Evolutionary conservation across 768 basidiomycete genomes (phyloP).

Genomic region (Paxillus involutus): DNA sequence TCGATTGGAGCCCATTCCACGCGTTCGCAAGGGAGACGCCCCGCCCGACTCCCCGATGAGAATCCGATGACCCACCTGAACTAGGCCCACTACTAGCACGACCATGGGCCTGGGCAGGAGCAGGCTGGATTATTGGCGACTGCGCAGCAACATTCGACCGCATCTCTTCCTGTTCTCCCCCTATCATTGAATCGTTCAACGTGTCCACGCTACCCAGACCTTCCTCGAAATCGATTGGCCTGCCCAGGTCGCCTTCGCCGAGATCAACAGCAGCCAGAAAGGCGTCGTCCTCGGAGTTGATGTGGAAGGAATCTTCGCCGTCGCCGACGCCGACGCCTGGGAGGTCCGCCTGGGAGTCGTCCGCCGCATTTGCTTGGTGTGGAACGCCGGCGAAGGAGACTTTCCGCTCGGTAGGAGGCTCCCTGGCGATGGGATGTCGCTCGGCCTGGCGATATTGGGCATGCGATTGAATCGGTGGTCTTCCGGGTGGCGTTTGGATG

Average conservation of each 20-base stretch:
- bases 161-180: background rate
- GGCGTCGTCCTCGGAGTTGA: constrained; percentile 66
- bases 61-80: background rate
- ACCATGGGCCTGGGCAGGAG: constrained; percentile 10
- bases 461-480: constrained; percentile 4
- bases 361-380: background rate
- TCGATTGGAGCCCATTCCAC: background rate
- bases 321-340: constrained; percentile 21
- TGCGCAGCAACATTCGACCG: background rate
- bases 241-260: constrained; percentile 41
- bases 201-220: constrained; percentile 21
- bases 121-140: background rate
- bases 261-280: constrained; percentile 60
- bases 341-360: constrained; percentile 4
- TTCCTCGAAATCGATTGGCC: constrained; percentile 42
- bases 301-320: constrained; percentile 45
- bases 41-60: background rate
- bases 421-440: constrained; percentile 9
- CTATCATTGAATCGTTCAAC: constrained; percentile 6
- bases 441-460: background rate
- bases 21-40: background rate
- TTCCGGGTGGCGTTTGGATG: constrained; percentile 30
- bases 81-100: background rate
- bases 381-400: constrained; percentile 8
- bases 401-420: constrained; percentile 9